phyloP scores from a whole-genome alignment of 768 basidiomycete genomes.

The Fibroporia radiculosa region DNA sequence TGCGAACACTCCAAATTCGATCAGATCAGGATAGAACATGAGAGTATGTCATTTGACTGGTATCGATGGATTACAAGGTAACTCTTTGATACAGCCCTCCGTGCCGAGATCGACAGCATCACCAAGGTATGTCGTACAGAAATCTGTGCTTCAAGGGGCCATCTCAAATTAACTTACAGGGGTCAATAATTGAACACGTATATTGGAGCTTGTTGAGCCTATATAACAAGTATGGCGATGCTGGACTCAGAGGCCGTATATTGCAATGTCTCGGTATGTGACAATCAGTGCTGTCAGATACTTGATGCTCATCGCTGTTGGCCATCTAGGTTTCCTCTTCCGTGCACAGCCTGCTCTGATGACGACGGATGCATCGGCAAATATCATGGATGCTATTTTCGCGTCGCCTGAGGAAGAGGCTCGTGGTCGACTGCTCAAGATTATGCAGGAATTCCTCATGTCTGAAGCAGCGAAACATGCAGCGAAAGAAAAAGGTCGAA shows the following conservation, averaged over 20 bases:
- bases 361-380: slow-evolving; percentile 69
- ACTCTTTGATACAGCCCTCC: slow-evolving; percentile 35
- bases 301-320: neutral
- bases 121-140: slow-evolving; percentile 34
- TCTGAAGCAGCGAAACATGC: slow-evolving; percentile 77
- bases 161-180: slow-evolving; percentile 28
- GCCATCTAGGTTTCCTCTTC: slow-evolving; percentile 69
- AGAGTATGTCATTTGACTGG: slow-evolving; percentile 35
- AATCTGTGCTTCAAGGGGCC: neutral
- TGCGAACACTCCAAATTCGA: slow-evolving; percentile 91
- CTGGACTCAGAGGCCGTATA: slow-evolving; percentile 57
- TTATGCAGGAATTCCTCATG: slow-evolving; percentile 87
- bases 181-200: slow-evolving; percentile 75
- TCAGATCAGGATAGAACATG: slow-evolving; percentile 50
- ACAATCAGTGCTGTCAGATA: neutral
- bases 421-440: slow-evolving; percentile 68
- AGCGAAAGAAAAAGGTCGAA: slow-evolving; percentile 55
- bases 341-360: slow-evolving; percentile 88
- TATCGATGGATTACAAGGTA: neutral
- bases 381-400: slow-evolving; percentile 89
- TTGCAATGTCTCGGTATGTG: slow-evolving; percentile 78
- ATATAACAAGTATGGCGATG: slow-evolving; percentile 57
- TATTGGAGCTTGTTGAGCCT: slow-evolving; percentile 66
- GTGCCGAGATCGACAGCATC: slow-evolving; percentile 48
- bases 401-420: slow-evolving; percentile 62